Evolutionary conservation across 768 basidiomycete genomes (phyloP).

Genomic region (Russula vinacea): DNA sequence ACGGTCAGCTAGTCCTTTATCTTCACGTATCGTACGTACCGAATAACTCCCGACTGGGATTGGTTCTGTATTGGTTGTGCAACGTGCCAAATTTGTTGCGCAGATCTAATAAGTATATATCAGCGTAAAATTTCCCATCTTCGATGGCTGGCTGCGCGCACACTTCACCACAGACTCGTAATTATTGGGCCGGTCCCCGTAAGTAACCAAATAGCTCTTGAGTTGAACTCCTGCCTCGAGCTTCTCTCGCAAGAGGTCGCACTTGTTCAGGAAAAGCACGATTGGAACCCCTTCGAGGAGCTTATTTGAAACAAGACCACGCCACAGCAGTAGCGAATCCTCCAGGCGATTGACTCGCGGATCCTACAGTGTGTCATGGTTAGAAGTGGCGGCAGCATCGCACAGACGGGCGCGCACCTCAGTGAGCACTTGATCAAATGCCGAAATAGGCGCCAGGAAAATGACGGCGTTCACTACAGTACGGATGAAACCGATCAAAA

Average conservation of each 20-base stretch:
- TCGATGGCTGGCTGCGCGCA: slow-evolving; percentile 36
- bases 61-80: slow-evolving; percentile 64
- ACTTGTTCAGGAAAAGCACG: slow-evolving; percentile 80
- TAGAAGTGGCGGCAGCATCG: slow-evolving; percentile 15
- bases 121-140: not conserved
- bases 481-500: slow-evolving; percentile 23
- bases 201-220: slow-evolving; percentile 63
- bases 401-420: slow-evolving; percentile 49
- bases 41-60: slow-evolving; percentile 68
- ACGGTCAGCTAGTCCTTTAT: slow-evolving; percentile 2
- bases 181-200: slow-evolving; percentile 75
- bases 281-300: slow-evolving; percentile 72
- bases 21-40: slow-evolving; percentile 44
- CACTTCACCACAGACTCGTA: slow-evolving; percentile 74
- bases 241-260: slow-evolving; percentile 74
- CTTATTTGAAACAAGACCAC: slow-evolving; percentile 65
- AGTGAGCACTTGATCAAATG: slow-evolving; percentile 77
- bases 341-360: slow-evolving; percentile 70
- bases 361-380: slow-evolving; percentile 47
- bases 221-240: slow-evolving; percentile 72
- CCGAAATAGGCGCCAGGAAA: slow-evolving; percentile 84
- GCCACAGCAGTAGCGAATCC: slow-evolving; percentile 77
- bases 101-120: slow-evolving; percentile 51
- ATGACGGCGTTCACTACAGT: slow-evolving; percentile 76
- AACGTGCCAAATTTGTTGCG: slow-evolving; percentile 66